Evolutionary conservation across 371 early-diverging fungal genomes (phyloP), one percentile per base, ranked within the genome.

Genomic region (Cokeromyces recurvatus): DNA sequence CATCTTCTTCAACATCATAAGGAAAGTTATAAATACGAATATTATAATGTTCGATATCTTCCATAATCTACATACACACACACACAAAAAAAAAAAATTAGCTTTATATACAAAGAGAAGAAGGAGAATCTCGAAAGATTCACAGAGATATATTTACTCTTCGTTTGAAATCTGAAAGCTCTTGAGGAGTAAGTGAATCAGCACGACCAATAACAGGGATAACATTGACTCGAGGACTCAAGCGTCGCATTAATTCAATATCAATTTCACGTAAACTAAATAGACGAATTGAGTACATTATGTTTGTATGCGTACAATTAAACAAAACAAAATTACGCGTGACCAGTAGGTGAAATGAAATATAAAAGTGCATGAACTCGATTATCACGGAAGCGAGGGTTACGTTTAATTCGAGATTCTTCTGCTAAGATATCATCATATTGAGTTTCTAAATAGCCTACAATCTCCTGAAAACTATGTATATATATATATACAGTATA

Each of bases 321-420:
- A 38, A 11, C 16, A 38, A 7, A 16, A 15, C 15, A 11, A 34
- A 6, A 9, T 66, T 79, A 81, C 84, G 80, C 86, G 79, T 97
- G 98, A 21, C 98, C 99, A 12, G 98, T 95, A 17, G 99, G 98
- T 10, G 90, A 82, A 52, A 98, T 94, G 60, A 97, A 98, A 75
- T 98, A 98, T 32, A 99, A 76, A 15, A 96, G 84, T 2, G 92
- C 94, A 67, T 99, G 99, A 25, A 99, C 87, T 41, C 97, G 88
- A 71, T 91, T 90, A 71, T 98, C 98, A 58, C 90, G 90, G 81
- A 93, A 94, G 53, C 95, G 89, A 43, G 95, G 91, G 66, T 97
- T 97, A 67, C 99, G 90, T 76, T 97, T 86, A 64, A 91, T 89
- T 51, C 91, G 68, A 31, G 86, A 86, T 62, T 98, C 98, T 68